Evolutionary conservation across 768 basidiomycete genomes (phyloP).

Genomic region (Wakefieldia striispora): DNA sequence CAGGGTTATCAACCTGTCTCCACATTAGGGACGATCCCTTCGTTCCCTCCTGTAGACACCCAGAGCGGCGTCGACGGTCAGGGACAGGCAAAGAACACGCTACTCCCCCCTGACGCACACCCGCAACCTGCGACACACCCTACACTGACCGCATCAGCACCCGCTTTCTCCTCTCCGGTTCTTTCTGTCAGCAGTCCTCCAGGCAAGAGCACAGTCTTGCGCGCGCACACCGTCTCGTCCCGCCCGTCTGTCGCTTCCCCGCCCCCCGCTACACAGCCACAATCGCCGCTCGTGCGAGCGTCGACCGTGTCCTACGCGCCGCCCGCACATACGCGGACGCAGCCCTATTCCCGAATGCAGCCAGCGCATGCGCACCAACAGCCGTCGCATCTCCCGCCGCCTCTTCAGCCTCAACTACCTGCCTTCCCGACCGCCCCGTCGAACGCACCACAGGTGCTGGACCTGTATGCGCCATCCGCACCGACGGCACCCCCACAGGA

Average conservation of each 20-base stretch:
- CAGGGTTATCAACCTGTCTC: slow-evolving; percentile 22
- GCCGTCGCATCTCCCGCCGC: slow-evolving; percentile 4
- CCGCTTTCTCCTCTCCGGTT: slow-evolving; percentile 17
- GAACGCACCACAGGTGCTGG: slow-evolving; percentile 50
- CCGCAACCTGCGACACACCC: slow-evolving; percentile 21
- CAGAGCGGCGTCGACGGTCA: slow-evolving; percentile 13
- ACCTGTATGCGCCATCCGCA: slow-evolving; percentile 47
- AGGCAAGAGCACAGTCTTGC: slow-evolving; percentile 18
- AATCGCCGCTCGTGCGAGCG: slow-evolving; percentile 23
- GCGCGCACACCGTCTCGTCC: slow-evolving; percentile 30
- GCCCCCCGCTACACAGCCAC: slow-evolving; percentile 8
- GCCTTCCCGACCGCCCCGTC: slow-evolving; percentile 69
- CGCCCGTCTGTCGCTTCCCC: slow-evolving; percentile 17
- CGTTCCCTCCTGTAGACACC: slow-evolving; percentile 3
- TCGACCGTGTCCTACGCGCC: slow-evolving; percentile 21
- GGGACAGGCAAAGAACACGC: slow-evolving; percentile 5
- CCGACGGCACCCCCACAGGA: slow-evolving; percentile 51
- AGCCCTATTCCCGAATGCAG: slow-evolving; percentile 5
- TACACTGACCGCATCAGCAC: slow-evolving; percentile 12
- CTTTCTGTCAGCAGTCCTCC: slow-evolving; percentile 14
- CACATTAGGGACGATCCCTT: slow-evolving; percentile 13
- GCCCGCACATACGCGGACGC: slow-evolving; percentile 4
- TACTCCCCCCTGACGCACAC: slow-evolving; percentile 7
- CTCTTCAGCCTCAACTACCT: slow-evolving; percentile 38
- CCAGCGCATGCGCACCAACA: slow-evolving; percentile 6